Base-by-base conservation (phyloP, 352 stramenopile genomes). In the Phytophthora pseudosyringae region DNA sequence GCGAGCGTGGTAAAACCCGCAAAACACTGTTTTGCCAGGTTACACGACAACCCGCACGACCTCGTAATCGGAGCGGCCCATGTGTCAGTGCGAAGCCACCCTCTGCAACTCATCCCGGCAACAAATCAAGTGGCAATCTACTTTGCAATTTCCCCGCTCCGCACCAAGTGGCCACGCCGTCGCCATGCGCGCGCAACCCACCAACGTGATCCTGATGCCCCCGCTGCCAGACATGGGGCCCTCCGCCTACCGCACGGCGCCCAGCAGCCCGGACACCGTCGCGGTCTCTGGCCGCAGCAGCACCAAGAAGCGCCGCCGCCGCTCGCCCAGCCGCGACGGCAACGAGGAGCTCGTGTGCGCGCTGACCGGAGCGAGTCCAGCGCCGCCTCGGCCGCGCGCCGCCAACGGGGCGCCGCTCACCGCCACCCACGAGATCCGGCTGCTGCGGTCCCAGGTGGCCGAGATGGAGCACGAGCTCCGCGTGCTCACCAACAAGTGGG, bases 371-470 rank as follows among this genome's bases (percentile, higher is more conserved):
- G 39, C 40, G 5, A 69, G n/a, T 18, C 52, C 56, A 0, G 43
- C 57, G n/a, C 47, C 52, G 4, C 49, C 57, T 13, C 51, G 67
- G 5, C 45, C 52, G 0, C 67, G 67, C 5, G 62, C 46, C 8
- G 67, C 67, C 29, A 75, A 71, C 25, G 62, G 67, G 3, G 57
- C 56, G 4, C 53, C 64, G 3, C 58, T 76, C n/a, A 66, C 49
- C 8, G 55, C 64, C 33, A 76, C 69, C 2, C 66, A 81, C 29
- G 73, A 78, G 56, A 65, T 81, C 38, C 65, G 69, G 4, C 47
- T 76, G 3, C 41, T 81, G n/a, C 60, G 73, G 25, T 61, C 59
- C 7, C 69, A 78, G 43, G 73, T 81, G 18, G 73, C 65, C 26
- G 43, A 59, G 11, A 77, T 81, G 69, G 73, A 78, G 39, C 55